Evolutionary conservation across 2,329 filamentous ascomycete genomes (phyloP), one percentile per base, ranked within the genome.

Genomic region (Clonostachys rhizophaga): DNA sequence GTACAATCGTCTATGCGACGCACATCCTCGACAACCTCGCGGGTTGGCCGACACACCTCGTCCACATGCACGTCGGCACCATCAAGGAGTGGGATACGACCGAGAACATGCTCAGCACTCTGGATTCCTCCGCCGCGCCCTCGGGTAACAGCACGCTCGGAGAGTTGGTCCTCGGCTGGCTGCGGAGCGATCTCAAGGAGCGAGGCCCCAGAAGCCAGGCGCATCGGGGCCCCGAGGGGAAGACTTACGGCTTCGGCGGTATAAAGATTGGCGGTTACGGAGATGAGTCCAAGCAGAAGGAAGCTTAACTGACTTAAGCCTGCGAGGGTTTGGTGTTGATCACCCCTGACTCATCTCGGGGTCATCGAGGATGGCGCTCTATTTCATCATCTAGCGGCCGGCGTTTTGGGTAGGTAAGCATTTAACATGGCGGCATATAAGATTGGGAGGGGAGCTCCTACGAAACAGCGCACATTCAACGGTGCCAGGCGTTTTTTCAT

Each of bases 1-100:
- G 91, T 63, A 96, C 94, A 5, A 89, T 99, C 57, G 91, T 99
- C 33, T 99, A 99, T 64, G 94, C 94, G 8, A 99, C 94, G 13
- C 94, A 99, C 67, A 96, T 99, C 53, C 71, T 99, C 55, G 94
- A 99, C 63, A 96, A 97, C 64, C 72, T 99, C 44, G 91, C 91
- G 1, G 84, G 86, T 17, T 99, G 94, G 94, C 94, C 94, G 7
- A 95, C 89, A 1, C 91, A 99, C 68, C 75, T 99, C 36, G 91
- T 95, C 44, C 92, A 97, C 65, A 96, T 99, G 92, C 86, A 91
- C 62, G 66, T 96, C 42, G 94, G 94, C 30, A 82, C 78, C 52
- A 86, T 96, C 52, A 91, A 89, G 74, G 88, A 95, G 66, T 95
- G 86, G 84, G 92, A 91, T 2, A 70, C 73, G 35, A 82, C 92